Evolutionary conservation across 2,329 filamentous ascomycete genomes (phyloP), one percentile per base, ranked within the genome.

Genomic region (Verticillium zaregamsianum): DNA sequence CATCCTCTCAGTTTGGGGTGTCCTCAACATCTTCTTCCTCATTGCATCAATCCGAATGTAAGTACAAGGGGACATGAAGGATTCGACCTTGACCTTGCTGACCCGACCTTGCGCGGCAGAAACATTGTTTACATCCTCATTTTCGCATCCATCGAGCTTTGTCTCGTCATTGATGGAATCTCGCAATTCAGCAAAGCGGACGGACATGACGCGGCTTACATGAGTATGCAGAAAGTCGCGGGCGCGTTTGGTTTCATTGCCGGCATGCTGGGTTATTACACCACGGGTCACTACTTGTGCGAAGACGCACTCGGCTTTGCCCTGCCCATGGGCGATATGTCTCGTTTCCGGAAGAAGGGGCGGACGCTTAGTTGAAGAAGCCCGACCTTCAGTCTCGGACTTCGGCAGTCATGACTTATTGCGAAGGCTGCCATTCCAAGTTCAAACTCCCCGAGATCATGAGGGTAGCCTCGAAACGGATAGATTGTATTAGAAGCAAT

Each of bases 41-140:
- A 61, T 71, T 28, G 69, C 66, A 31, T 67, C 67, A 5, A 33
- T 67, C 8, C 60, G 66, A 0, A 65, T 68, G 69, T 69, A 55
- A 64, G 68, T 61, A 25, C 56, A 35, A 35, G 9, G 14, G 33
- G 33, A 35, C 11, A 35, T 14, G 33, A 35, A 35, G 9, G 6
- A 49, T 23, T 55, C 7, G 5, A 15, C 5, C 14, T 3, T 14
- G 33, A 14, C 33, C 12, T 25, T 45, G 17, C 17, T 1, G 25
- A 20, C 25, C 23, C 17, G 5, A 9, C 3, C 6, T n/a, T 20
- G 20, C 33, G 55, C 23, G 28, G 28, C 58, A 70, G 69, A 2
- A 70, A 70, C n/a, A 28, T 71, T 25, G 67, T 70, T 5, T 70
- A 69, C n/a, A 69, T 71, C 1, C 57, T 61, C 54, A 66, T 72